Base-by-base conservation (phyloP, 2,329 filamentous ascomycete genomes). In the Fusarium sp. region DNA sequence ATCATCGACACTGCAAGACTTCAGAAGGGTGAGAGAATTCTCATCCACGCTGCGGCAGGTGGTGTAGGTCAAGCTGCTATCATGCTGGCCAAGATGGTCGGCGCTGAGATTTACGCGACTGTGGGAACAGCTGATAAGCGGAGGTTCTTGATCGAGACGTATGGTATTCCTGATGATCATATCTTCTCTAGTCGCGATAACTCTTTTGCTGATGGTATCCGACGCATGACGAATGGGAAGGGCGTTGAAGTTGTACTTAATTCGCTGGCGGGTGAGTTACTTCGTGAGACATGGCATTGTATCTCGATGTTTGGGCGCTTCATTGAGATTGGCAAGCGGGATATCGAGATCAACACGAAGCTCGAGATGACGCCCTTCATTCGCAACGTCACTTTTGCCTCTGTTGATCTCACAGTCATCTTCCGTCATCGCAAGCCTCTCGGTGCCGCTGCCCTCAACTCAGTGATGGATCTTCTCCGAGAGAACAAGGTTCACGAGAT, bases 291-390 rank as follows among this genome's bases (percentile, higher is more conserved):
- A 1, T 83, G 78, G 80, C 61, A 78, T 21, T 81, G 78, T 49
- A 66, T 84, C 15, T 79, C 82, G 3, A 57, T 58, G 3, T 79
- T 77, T 54, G 82, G 82, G 1, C 69, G 75, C 5, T 81, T 83
- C 46, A 57, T 83, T 1, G 82, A 84, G 68, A 79, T 83, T 33
- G 80, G 80, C 10, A 80, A 78, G 60, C 71, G 72, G 19, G 80
- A 82, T 56, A 79, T 82, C 18, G 49, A 58, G 5, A 50, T 53
- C 49, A 72, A 71, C 54, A 66, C 57, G 1, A 42, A 56, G 3
- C 46, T 75, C 9, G 61, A 67, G 33, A 85, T 85, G 82, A 61
- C 72, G 3, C 79, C 79, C 3, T 85, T 85, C 47, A 61, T 58
- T 4, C 25, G 59, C 19, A 71, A 71, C 23, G 60, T 60, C 13